Evolutionary conservation across 345 rosid species (phyloP).

Genomic region (Clausena lansium): DNA sequence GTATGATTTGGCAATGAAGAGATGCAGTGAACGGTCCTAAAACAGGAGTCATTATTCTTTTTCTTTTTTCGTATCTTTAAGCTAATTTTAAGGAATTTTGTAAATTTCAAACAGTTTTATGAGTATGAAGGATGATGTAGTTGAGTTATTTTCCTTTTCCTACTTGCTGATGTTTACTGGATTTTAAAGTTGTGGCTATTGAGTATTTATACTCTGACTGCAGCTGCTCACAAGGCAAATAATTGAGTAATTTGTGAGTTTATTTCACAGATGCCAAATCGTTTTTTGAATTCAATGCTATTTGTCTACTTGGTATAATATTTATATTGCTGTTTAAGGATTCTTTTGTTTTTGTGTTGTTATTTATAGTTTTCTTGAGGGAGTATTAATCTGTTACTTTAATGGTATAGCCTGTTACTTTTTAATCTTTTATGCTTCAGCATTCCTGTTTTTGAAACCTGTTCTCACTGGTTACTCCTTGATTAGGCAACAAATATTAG

Average conservation of each 20-base stretch:
- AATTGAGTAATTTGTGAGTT: not conserved
- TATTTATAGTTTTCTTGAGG: not conserved
- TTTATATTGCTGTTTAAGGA: not conserved
- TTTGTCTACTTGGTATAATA: not conserved
- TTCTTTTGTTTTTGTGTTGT: not conserved
- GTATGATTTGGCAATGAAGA: conserved; percentile 1
- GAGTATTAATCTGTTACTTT: not conserved
- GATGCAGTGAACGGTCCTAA: not conserved
- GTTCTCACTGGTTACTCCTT: not conserved
- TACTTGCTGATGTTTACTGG: not conserved
- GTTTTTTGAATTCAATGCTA: not conserved
- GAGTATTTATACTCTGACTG: not conserved
- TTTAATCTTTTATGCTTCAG: not conserved
- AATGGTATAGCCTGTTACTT: not conserved
- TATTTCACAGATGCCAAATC: not conserved
- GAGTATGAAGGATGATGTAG: not conserved
- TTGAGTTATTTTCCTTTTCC: not conserved
- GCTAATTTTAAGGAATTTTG: not conserved
- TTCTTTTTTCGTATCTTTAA: not conserved
- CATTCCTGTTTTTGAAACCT: not conserved
- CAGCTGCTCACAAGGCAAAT: not conserved
- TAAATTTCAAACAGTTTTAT: not conserved
- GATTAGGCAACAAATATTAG: not conserved
- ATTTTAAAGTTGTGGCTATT: not conserved
- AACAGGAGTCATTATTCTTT: not conserved